phyloP scores from a whole-genome alignment of 1,284 basidiomycete species.

The Ustilago loliicola region DNA sequence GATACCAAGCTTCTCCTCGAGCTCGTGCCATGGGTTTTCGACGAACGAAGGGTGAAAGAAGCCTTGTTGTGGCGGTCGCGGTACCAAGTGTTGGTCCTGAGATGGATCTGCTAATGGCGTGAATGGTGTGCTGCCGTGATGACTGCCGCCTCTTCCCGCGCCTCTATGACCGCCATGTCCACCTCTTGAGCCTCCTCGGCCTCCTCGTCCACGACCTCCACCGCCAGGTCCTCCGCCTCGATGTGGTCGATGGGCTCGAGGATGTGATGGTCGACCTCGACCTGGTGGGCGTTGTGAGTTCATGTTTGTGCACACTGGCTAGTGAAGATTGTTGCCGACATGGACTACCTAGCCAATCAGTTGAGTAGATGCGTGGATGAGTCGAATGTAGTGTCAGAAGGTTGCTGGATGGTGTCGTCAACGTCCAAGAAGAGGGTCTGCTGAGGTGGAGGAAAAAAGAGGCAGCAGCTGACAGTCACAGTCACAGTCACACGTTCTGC shows the following conservation, averaged over 20 bases:
- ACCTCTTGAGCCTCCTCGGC: slow-evolving; percentile 16
- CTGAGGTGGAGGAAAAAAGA: background rate
- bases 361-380: background rate
- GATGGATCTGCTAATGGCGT: slow-evolving; percentile 12
- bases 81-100: slow-evolving; percentile 25
- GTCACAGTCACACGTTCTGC: too few relatives aligned
- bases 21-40: slow-evolving; percentile 45
- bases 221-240: slow-evolving; percentile 18
- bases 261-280: slow-evolving; percentile 5
- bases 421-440: too few relatives aligned
- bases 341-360: too few relatives aligned
- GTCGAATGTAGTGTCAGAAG: too few relatives aligned
- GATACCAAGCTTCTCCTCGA: slow-evolving; percentile 34
- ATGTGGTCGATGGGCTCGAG: slow-evolving; percentile 18
- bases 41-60: slow-evolving; percentile 46
- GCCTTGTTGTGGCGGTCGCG: slow-evolving; percentile 34
- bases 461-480: too few relatives aligned
- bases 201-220: slow-evolving; percentile 8
- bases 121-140: background rate
- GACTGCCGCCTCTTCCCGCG: background rate
- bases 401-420: too few relatives aligned
- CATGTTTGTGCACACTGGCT: slow-evolving; percentile 6
- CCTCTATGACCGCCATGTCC: slow-evolving; percentile 8
- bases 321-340: background rate
- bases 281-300: slow-evolving; percentile 4